phyloP scores from a whole-genome alignment of 345 rosid species.

The Mallotus nudiflorus region DNA sequence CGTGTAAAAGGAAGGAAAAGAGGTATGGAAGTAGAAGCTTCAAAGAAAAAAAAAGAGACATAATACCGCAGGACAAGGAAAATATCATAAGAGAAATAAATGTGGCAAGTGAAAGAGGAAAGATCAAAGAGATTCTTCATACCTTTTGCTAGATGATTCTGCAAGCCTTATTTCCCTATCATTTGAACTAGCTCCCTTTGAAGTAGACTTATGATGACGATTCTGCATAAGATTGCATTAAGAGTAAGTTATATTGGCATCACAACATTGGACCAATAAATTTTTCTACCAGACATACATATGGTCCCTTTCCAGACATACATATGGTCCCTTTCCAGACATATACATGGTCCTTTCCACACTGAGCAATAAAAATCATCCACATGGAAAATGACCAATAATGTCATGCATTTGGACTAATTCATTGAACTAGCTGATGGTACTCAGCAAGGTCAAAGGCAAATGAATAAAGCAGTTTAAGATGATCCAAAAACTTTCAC shows the following conservation, averaged over 20 bases:
- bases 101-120: background rate
- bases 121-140: background rate
- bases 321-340: too few relatives aligned
- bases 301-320: too few relatives aligned
- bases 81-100: background rate
- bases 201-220: conserved; percentile 54
- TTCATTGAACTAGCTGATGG: background rate
- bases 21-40: background rate
- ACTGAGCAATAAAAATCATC: background rate
- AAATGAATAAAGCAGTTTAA: too few relatives aligned
- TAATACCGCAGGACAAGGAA: too few relatives aligned
- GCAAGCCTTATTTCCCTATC: conserved; percentile 16
- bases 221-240: conserved; percentile 49
- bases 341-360: background rate
- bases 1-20: background rate
- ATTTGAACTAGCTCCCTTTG: conserved; percentile 40
- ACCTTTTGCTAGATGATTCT: conserved; percentile 23
- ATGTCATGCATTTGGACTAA: background rate
- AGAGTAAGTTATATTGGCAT: background rate
- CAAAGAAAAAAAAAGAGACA: background rate
- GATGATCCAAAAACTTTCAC: background rate
- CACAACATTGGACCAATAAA: background rate
- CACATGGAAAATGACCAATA: background rate
- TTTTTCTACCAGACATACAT: background rate
- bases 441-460: background rate